Evolutionary conservation across 2,329 filamentous ascomycete genomes (phyloP), one percentile per base, ranked within the genome.

Genomic region (Alternaria sp.): DNA sequence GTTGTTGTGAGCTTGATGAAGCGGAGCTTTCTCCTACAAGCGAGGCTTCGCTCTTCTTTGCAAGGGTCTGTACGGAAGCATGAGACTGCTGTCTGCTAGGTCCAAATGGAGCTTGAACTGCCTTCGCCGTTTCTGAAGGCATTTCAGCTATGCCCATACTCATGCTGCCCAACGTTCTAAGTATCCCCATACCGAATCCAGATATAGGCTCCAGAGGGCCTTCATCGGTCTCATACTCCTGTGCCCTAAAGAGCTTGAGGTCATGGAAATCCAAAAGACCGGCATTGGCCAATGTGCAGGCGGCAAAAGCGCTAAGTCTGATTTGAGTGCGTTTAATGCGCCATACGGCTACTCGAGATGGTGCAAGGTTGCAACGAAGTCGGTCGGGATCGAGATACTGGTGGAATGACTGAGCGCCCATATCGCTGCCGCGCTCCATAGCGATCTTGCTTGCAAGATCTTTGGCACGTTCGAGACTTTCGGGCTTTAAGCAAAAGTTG

Each of bases 121-220:
- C 81, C 69, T 80, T 82, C 41, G 84, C 74, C 10, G 87, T 81
- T 26, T 86, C 84, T 10, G 82, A 79, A 0, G 87, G 87, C 20
- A 88, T 80, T 71, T 96, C 92, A 0, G 91, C 91, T 44, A 96
- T 84, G 0, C 92, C 92, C 85, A 94, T 90, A 65, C 90, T 87
- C 60, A 97, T 89, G 50, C 58, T 58, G 15, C 61, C 56, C 33
- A 73, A 33, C n/a, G 67, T 67, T 12, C n/a, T 95, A 80, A 2
- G 96, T 80, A 0, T 92, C 90, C 53, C 88, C 87, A 1, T 64
- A 20, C 65, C 65, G 3, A 57, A 63, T 6, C 70, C 69, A 10
- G 69, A 65, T 9, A 72, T 59, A 20, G 68, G 70, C 57, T 73
- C 71, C 44, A 56, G 62, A 6, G 66, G 65, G 6, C 64, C 68